phyloP scores from a whole-genome alignment of 192 early-diverging fungal genomes.

The Diversispora eburnea region DNA sequence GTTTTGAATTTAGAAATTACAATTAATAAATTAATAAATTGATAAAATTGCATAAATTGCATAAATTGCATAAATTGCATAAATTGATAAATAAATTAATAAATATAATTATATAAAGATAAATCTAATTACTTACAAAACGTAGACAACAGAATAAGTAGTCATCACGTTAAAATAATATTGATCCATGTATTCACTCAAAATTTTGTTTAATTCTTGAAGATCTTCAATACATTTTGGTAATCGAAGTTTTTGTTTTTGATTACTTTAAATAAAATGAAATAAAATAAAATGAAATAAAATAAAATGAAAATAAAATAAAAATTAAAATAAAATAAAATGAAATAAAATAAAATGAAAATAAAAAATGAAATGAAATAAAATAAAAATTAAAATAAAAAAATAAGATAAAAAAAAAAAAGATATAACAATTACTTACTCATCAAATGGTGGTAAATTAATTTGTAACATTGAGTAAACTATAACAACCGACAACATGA shows the following conservation, averaged over 20 bases:
- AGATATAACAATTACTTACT: conserved; percentile 6
- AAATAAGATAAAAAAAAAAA: neutral
- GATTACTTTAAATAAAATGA: conserved; percentile 36
- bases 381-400: neutral
- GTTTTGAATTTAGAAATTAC: conserved; percentile 4
- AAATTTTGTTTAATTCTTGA: conserved; percentile 42
- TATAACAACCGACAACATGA: neutral
- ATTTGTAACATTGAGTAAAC: conserved; percentile 1
- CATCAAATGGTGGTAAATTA: conserved; percentile 16
- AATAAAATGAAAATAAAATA: neutral
- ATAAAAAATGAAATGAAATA: neutral
- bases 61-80: no score
- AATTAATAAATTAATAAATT: neutral
- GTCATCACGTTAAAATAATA: conserved; percentile 49
- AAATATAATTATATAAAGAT: neutral
- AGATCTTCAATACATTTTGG: conserved; percentile 52
- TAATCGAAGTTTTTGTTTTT: conserved; percentile 44
- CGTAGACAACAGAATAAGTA: conserved; percentile 45
- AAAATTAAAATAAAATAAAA: neutral
- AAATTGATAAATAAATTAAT: neutral
- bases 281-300: neutral
- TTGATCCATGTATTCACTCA: conserved; percentile 48
- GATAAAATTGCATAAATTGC: no score
- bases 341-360: neutral
- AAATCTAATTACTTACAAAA: conserved; percentile 48